A percentile compares a stretch with the other conserved stretches of the same genome.
Evolutionary conservation across 1,284 basidiomycete species (phyloP).

Genomic region (Termitomyces sp.): DNA sequence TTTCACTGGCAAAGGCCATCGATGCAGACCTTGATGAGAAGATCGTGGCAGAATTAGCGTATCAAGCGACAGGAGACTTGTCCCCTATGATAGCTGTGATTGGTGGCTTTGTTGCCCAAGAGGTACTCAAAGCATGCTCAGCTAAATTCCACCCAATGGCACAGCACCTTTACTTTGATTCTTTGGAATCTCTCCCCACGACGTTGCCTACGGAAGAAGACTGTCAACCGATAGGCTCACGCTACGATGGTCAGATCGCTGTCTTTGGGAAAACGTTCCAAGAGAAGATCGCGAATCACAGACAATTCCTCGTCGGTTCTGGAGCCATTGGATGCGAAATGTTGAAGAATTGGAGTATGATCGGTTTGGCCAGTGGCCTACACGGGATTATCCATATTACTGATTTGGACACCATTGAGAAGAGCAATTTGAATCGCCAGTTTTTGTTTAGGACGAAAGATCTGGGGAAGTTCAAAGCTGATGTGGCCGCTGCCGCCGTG

Average conservation of each 20-base stretch:
- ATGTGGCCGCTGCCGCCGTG: slow-evolving; percentile 91
- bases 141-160: slow-evolving; percentile 98
- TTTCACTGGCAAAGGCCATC: slow-evolving; percentile 77
- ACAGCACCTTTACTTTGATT: slow-evolving; percentile 97
- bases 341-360: slow-evolving; percentile 99
- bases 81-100: slow-evolving; percentile 92
- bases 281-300: slow-evolving; percentile 84
- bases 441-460: slow-evolving; percentile 98
- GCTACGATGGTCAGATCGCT: slow-evolving; percentile 95
- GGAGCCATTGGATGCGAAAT: slow-evolving; percentile 99
- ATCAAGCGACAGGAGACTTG: slow-evolving; percentile 91
- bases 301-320: slow-evolving; percentile 96
- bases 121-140: slow-evolving; percentile 95
- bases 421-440: slow-evolving; percentile 97
- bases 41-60: slow-evolving; percentile 80
- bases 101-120: slow-evolving; percentile 97
- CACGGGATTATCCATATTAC: slow-evolving; percentile 90
- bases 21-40: slow-evolving; percentile 77
- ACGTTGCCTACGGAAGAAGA: slow-evolving; percentile 80
- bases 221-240: slow-evolving; percentile 75
- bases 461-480: slow-evolving; percentile 96
- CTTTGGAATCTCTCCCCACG: slow-evolving; percentile 87
- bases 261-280: slow-evolving; percentile 96
- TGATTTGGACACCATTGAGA: slow-evolving; percentile 98
- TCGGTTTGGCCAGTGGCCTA: slow-evolving; percentile 86